A percentile compares a stretch with the other conserved stretches of the same genome.
phyloP scores from a whole-genome alignment of 1,284 basidiomycete genomes.

The Leccinum griseonigrum region DNA sequence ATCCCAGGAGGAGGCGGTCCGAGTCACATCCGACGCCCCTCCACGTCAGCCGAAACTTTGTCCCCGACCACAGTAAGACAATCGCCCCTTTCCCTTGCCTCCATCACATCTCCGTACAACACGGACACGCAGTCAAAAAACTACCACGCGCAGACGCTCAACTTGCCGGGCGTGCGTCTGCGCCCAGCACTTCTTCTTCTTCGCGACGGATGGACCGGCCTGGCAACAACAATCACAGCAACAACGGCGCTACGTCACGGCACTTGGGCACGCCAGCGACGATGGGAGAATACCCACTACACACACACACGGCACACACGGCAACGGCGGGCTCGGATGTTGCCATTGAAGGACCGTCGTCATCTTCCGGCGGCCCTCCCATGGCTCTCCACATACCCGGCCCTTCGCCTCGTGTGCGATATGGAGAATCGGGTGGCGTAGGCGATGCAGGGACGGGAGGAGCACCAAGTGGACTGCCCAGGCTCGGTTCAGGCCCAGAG shows the following conservation, averaged over 20 bases:
- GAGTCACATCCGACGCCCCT: conserved; percentile 28
- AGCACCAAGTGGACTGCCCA: not conserved
- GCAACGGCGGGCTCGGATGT: conserved; percentile 25
- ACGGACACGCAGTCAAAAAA: conserved; percentile 47
- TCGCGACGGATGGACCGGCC: conserved; percentile 32
- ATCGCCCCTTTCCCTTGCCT: conserved; percentile 32
- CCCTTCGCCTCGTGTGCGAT: conserved; percentile 28
- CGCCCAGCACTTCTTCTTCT: conserved; percentile 31
- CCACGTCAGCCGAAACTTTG: conserved; percentile 26
- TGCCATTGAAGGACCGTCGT: conserved; percentile 30
- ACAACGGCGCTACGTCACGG: not conserved
- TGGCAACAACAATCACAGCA: conserved; percentile 20
- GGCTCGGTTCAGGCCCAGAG: conserved; percentile 25
- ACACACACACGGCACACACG: conserved; percentile 13
- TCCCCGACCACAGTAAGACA: conserved; percentile 32
- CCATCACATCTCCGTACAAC: conserved; percentile 34
- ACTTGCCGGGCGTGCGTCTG: conserved; percentile 51
- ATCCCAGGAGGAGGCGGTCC: conserved; percentile 10
- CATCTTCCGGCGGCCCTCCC: conserved; percentile 16
- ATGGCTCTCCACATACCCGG: conserved; percentile 30
- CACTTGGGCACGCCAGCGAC: conserved; percentile 10
- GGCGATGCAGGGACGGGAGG: not conserved
- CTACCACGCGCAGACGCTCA: conserved; percentile 50
- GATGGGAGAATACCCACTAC: conserved; percentile 15
- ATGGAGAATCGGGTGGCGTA: conserved; percentile 23